Percentiles rank a stretch among this genome's conserved stretches.
Conservation (phyloP, 192 early-diverging fungal species). For the Chytriomyces confervae region DNA sequence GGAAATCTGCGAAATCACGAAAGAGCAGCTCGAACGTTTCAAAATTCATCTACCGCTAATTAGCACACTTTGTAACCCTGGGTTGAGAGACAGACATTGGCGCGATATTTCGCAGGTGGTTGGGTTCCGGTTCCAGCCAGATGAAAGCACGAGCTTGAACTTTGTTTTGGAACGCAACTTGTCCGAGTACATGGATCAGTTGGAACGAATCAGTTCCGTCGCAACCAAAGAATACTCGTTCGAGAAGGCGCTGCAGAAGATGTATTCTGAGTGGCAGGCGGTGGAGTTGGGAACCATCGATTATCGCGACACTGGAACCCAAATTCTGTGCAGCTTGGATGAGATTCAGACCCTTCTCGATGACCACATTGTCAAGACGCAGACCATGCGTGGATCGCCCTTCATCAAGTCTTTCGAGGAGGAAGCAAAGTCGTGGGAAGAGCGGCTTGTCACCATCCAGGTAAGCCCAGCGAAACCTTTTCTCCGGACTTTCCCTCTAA, state of each 20-base stretch:
- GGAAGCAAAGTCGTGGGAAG: slow-evolving; percentile 60
- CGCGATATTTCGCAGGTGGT: slow-evolving; percentile 65
- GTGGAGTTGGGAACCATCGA: slow-evolving; percentile 60
- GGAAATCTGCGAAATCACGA: slow-evolving; percentile 63
- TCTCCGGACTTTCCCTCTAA: background rate
- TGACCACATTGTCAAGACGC: slow-evolving; percentile 70
- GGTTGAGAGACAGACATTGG: slow-evolving; percentile 64
- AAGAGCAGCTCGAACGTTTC: slow-evolving; percentile 67
- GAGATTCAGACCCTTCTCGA: slow-evolving; percentile 68
- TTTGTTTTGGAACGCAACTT: slow-evolving; percentile 63
- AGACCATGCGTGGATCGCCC: slow-evolving; percentile 66
- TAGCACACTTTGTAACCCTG: slow-evolving; percentile 64
- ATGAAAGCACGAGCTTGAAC: slow-evolving; percentile 60
- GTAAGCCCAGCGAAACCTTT: slow-evolving; percentile 14
- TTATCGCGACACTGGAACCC: slow-evolving; percentile 67
- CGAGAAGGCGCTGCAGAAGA: slow-evolving; percentile 69
- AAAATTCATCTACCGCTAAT: slow-evolving; percentile 64
- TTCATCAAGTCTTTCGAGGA: slow-evolving; percentile 70
- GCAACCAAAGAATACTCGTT: slow-evolving; percentile 70
- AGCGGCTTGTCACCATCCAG: slow-evolving; percentile 58
- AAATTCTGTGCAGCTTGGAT: slow-evolving; percentile 59
- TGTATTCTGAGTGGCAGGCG: slow-evolving; percentile 66
- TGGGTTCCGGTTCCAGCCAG: slow-evolving; percentile 66
- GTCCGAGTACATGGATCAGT: slow-evolving; percentile 54
- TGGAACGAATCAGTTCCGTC: slow-evolving; percentile 58